Evolutionary conservation across 2,329 filamentous ascomycete species (phyloP), one percentile per base, ranked within the genome.

Genomic region (Colletotrichum trifolii): DNA sequence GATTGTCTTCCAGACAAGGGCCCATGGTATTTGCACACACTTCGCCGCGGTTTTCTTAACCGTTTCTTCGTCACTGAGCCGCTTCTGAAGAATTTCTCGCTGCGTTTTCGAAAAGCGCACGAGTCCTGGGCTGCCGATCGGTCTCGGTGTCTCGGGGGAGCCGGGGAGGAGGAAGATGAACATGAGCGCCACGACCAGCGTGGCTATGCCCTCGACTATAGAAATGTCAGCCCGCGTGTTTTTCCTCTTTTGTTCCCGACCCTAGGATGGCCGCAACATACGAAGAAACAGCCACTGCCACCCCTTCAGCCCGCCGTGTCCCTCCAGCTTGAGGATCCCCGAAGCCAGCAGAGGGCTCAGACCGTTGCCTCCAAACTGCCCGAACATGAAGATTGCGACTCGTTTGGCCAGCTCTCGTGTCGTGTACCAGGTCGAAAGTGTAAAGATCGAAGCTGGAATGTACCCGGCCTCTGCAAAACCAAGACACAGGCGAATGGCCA

Each of bases 281-380:
- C 82, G 70, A 10, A 85, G 58, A 46, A 84, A 85, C 1, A 85
- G 78, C 82, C 81, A 85, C 66, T 83, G 79, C 83, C 83, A 85
- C 0, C 82, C 82, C 6, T 73, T 73, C 6, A 85, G 66, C 0
- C 80, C 79, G 2, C 75, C 68, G 10, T 69, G 65, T 1, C 78
- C 79, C 17, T 81, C 77, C 15, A 85, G 73, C 56, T 77, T 81
- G 7, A 85, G 69, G 8, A 85, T 80, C 0, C 78, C 82, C 8
- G 81, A 81, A 0, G 81, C 83, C 4, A 86, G 72, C 2, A 85
- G 73, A 0, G 82, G 81, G 34, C 79, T 82, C 2, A 85, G 74
- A 0, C 83, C 82, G 25, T 82, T 82, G 0, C 82, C 83, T 0
- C 82, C 78, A 63, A 85, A 83, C 78, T 85, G 85, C 9, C 83